Evolutionary conservation across 2,329 filamentous ascomycete species (phyloP), one percentile per base, ranked within the genome.

Genomic region (Colletotrichum truncatum): DNA sequence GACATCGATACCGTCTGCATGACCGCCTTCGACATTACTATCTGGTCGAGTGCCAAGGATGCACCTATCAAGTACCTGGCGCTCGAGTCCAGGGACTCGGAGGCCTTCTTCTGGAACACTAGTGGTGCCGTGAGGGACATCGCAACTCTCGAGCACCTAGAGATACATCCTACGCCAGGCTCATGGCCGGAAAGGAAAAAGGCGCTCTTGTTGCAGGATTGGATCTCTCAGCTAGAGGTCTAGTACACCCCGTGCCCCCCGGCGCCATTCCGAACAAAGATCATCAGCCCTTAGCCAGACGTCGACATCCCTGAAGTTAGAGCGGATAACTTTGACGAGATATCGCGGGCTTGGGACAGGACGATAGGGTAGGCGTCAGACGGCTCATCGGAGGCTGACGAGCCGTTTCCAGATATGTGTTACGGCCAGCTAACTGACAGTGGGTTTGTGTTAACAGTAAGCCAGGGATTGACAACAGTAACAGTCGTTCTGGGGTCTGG

Each of bases 71-170:
- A 52, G 48, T 52, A 52, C 48, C 48, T 52, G 30, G 48, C 48
- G 30, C 48, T 52, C 48, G 48, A 36, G 48, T 52, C 48, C 48
- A 52, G 48, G 48, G 48, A 52, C 48, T 52, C 48, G 48, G 48
- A 52, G 48, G 48, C 48, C 48, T 52, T 52, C 48, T 52, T 52
- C 48, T 52, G 48, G 48, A 52, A 52, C 48, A 52, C 48, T 52
- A 52, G 48, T 52, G 30, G 48, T 52, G 48, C 48, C 18, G 48
- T 52, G 48, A 52, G 48, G 48, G 48, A 52, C 48, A 52, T 52
- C 16, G 28, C 18, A 28, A 52, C 48, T 52, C 48, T 52, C 30
- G 30, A 52, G 48, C 48, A 36, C 48, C 48, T 52, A 28, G 48
- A 52, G 48, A 52, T 52, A 52, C 48, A 52, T 52, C 48, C 48